Evolutionary conservation across 352 stramenopile species (phyloP), one percentile per base, ranked within the genome.

Genomic region (Phytophthora pluvialis): DNA sequence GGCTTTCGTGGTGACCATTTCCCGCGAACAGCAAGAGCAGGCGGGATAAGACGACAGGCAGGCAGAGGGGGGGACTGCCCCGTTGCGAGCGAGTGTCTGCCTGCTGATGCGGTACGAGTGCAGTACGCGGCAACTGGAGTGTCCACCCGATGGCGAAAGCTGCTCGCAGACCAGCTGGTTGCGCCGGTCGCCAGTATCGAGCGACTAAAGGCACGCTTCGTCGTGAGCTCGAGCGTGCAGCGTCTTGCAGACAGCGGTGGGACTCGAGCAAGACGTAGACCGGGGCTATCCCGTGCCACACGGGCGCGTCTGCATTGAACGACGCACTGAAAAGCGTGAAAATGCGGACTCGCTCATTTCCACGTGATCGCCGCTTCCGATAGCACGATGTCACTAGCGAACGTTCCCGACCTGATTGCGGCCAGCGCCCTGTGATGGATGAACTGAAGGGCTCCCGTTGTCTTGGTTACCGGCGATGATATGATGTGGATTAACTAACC

Each of bases 31-130:
- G 64, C 64, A 72, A 68, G 31, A 21, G 32, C 18, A 16, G 15
- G 35, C 28, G 21, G 15, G 64, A 72, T 68, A 72, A 72, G 64
- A 72, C 29, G 58, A 68, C 64, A 46, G 59, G 63, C 63, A 64
- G 49, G 68, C 64, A 46, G 59, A 57, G 56, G 59, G 49, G 68
- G 43, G 43, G 51, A 31, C 49, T 60, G 43, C 48, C 47, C 32
- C 21, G 26, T 56, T 60, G 33, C 26, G 13, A 67, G 44, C 45
- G 39, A 58, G 33, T 64, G 45, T 36, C 38, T 48, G 45, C 45
- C 39, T 49, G 1, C 50, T 64, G 65, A 50, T 69, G 62, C 48
- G 42, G 53, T 55, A 61, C 35, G 15, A 36, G 47, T 57, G 16
- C 40, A 53, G 51, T 46, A 54, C 21, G 60, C 47, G 50, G 32